Base-by-base conservation (phyloP, 2,329 filamentous ascomycete genomes). In the Diaporthe ilicicola region DNA sequence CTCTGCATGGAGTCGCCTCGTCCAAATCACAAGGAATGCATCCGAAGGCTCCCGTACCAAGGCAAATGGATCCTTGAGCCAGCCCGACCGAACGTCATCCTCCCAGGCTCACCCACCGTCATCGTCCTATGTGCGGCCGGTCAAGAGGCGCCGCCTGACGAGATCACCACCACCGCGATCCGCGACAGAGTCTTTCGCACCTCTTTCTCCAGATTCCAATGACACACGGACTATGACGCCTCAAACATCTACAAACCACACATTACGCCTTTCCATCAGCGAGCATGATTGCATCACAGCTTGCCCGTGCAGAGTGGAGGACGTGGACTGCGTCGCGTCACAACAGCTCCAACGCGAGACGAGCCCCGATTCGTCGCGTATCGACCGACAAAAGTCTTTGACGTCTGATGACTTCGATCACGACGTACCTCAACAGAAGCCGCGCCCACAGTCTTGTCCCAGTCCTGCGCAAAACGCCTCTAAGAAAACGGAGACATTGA, bases 1-100 rank as follows among this genome's bases (percentile, higher is more conserved):
- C 7, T 71, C 71, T 24, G 71, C 71, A 53, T 73, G 71, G 71
- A 69, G 54, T 19, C 67, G 65, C 10, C 71, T 73, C 32, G 71
- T 73, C 34, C 51, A 73, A 13, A 24, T 54, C 10, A 73, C 71
- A 17, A 67, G 61, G 34, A 55, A 32, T 15, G 71, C 71, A 32
- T 68, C 71, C 22, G 54, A 73, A 12, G 50, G 27, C 32, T 39
- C 55, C 6, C 61, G 66, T 50, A 69, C 44, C 53, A 74, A 73
- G 56, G 51, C 68, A 22, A 46, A 29, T 22, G 51, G 66, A 15
- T 37, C 8, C n/a, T 69, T 6, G 6, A 29, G 13, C 15, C 27
- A 37, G 29, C 13, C 22, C 29, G 17, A 15, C 3, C 73, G 32
- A 17, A 2, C 17, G 22, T 15, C 34, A 6, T 19, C 56, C 1